Conservation (phyloP, 1,139 yeast genomes). For the Scheffersomyces stambukii region DNA sequence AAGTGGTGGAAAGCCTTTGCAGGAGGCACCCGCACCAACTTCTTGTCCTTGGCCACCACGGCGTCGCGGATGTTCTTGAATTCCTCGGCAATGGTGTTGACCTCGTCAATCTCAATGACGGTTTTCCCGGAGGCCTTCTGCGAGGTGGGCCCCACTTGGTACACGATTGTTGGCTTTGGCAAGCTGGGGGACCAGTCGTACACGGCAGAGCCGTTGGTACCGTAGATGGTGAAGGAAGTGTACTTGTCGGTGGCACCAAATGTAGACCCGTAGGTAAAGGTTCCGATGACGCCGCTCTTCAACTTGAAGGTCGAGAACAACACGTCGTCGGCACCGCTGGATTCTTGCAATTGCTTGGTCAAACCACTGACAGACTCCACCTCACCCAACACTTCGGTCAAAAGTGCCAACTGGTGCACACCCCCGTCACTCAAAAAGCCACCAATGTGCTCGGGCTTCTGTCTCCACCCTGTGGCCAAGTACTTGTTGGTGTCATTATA, state of each 20-base stretch:
- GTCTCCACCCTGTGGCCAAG: conserved; percentile 76
- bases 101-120: conserved; percentile 56
- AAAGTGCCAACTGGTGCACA: conserved; percentile 85
- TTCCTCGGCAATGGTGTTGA: conserved; percentile 51
- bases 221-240: conserved; percentile 64
- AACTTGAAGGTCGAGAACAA: conserved; percentile 65
- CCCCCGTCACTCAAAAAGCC: conserved; percentile 93
- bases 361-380: conserved; percentile 66
- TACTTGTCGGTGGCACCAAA: conserved; percentile 79
- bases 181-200: conserved; percentile 59
- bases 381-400: conserved; percentile 78
- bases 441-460: conserved; percentile 84
- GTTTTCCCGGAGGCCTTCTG: conserved; percentile 40
- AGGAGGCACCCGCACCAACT: conserved; percentile 56
- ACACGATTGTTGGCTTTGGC: conserved; percentile 40
- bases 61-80: conserved; percentile 74
- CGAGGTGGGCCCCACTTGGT: conserved; percentile 44
- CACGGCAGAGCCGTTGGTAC: conserved; percentile 68
- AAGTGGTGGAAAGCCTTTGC: conserved; percentile 84
- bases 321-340: conserved; percentile 78
- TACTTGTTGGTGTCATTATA: conserved; percentile 64
- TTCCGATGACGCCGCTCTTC: conserved; percentile 69
- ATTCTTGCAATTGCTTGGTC: conserved; percentile 69
- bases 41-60: conserved; percentile 59
- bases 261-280: conserved; percentile 87